Evolutionary conservation across 108 stramenopile genomes (phyloP).

Genomic region (Pelagomonas calceolata): DNA sequence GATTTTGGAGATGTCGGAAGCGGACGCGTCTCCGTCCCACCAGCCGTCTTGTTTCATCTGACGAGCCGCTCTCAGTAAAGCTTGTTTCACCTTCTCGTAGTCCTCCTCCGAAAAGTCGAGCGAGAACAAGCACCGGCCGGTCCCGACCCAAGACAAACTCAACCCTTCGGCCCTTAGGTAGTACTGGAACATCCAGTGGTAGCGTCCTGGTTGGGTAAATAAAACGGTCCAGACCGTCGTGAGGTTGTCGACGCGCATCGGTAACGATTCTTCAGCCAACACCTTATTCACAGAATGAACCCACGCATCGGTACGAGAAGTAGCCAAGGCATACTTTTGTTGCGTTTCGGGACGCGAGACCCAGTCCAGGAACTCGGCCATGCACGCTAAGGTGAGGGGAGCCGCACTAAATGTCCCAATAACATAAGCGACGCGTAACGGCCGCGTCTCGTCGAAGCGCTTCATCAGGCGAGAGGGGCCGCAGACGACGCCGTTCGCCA

Average conservation of each 20-base stretch:
- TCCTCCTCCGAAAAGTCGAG: slow-evolving; percentile 12
- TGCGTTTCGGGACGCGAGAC: not conserved
- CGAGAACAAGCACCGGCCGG: slow-evolving; percentile 15
- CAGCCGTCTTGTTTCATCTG: slow-evolving; percentile 20
- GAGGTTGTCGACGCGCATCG: slow-evolving; percentile 12
- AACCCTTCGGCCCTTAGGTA: slow-evolving; percentile 14
- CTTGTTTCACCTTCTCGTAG: slow-evolving; percentile 9
- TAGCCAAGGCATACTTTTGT: not conserved
- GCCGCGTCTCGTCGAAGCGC: slow-evolving; percentile 16
- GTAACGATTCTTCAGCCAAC: slow-evolving; percentile 4
- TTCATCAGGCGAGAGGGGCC: slow-evolving; percentile 14
- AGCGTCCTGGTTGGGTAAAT: slow-evolving; percentile 20
- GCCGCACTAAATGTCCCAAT: slow-evolving; percentile 20
- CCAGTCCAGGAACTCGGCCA: slow-evolving; percentile 12
- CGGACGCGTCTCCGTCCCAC: slow-evolving; percentile 10
- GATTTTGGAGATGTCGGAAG: not conserved
- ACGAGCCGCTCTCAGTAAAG: slow-evolving; percentile 9
- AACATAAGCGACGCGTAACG: slow-evolving; percentile 17
- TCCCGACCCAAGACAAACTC: slow-evolving; percentile 19
- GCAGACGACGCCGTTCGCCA: slow-evolving; percentile 21
- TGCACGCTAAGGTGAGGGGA: slow-evolving; percentile 10
- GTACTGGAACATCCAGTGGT: slow-evolving; percentile 26
- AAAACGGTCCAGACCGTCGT: slow-evolving; percentile 22
- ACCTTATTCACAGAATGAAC: slow-evolving; percentile 6
- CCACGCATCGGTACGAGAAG: slow-evolving; percentile 3